Evolutionary conservation across 2,329 filamentous ascomycete species (phyloP).

Genomic region (Stemphylium beticola): DNA sequence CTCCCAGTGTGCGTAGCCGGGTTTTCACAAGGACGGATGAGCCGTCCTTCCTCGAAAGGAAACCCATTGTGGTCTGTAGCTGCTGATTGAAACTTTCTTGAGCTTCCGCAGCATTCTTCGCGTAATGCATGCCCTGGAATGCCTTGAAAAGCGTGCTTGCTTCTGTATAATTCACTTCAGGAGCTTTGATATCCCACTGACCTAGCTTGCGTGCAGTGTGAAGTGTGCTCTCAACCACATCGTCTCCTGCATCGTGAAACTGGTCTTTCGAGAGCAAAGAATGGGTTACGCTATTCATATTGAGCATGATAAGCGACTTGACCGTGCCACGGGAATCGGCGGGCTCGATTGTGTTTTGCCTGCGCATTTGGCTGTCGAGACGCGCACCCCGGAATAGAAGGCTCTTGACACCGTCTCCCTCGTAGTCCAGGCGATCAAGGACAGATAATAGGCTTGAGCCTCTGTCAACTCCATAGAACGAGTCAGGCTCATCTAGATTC

Average conservation of each 20-base stretch:
- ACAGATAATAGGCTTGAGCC: slow-evolving; percentile 77
- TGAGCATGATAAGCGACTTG: slow-evolving; percentile 77
- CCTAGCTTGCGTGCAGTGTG: slow-evolving; percentile 81
- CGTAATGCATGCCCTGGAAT: slow-evolving; percentile 78
- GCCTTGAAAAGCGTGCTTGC: slow-evolving; percentile 77
- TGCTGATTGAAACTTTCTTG: slow-evolving; percentile 67
- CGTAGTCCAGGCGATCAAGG: slow-evolving; percentile 83
- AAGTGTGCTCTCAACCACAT: slow-evolving; percentile 74
- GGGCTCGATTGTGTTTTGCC: slow-evolving; percentile 61
- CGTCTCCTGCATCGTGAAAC: slow-evolving; percentile 62
- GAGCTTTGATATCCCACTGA: slow-evolving; percentile 88
- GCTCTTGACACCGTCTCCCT: slow-evolving; percentile 84
- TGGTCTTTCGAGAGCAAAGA: slow-evolving; percentile 75
- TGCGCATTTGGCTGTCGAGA: slow-evolving; percentile 82
- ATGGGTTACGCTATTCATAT: slow-evolving; percentile 84
- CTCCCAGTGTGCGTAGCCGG: slow-evolving; percentile 61
- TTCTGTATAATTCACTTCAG: slow-evolving; percentile 66
- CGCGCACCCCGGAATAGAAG: slow-evolving; percentile 90
- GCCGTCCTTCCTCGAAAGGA: slow-evolving; percentile 32
- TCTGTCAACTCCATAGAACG: slow-evolving; percentile 90
- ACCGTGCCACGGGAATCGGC: slow-evolving; percentile 73
- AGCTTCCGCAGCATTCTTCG: slow-evolving; percentile 62
- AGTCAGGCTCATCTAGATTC: slow-evolving; percentile 93
- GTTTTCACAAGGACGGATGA: slow-evolving; percentile 34
- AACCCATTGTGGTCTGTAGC: slow-evolving; percentile 55